These are phyloP conservation scores for Apiotrichum akiyoshidainum DNA, from an alignment of 1,284 basidiomycete species.

Conservation along the genomic window DNA sequence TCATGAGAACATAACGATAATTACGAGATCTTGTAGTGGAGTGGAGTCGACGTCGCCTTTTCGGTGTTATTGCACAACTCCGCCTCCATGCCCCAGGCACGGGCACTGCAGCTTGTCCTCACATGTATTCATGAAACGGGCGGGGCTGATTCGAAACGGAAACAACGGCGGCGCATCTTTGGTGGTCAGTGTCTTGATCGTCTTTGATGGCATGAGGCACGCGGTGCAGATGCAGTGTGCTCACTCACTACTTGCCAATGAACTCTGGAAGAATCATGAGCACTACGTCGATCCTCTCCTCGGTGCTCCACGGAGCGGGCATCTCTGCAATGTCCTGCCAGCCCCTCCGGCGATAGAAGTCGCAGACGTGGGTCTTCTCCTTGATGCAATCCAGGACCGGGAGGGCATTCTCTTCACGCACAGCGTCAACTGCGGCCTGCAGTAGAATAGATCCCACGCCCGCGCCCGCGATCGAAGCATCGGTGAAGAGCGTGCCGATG, in stretches of 20 bases:
- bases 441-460: conserved; percentile 2
- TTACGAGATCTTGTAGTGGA: too few relatives aligned
- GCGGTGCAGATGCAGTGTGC: too few relatives aligned
- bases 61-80: too few relatives aligned
- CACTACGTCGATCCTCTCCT: not conserved
- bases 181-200: too few relatives aligned
- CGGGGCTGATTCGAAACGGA: too few relatives aligned
- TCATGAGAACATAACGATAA: too few relatives aligned
- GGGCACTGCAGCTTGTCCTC: too few relatives aligned
- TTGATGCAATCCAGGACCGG: conserved; percentile 1
- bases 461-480: not conserved
- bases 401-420: not conserved
- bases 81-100: too few relatives aligned
- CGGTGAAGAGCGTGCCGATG: not conserved
- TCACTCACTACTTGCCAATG: not conserved
- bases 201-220: too few relatives aligned
- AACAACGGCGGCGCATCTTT: too few relatives aligned
- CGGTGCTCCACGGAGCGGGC: not conserved
- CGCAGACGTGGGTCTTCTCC: not conserved
- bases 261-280: not conserved
- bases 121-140: too few relatives aligned
- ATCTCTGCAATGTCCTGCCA: conserved; percentile 1
- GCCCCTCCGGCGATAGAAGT: not conserved
- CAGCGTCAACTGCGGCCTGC: not conserved
- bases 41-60: too few relatives aligned